Conservation (phyloP, 495 filamentous ascomycete genomes). For the Aspergillus baeticus region DNA sequence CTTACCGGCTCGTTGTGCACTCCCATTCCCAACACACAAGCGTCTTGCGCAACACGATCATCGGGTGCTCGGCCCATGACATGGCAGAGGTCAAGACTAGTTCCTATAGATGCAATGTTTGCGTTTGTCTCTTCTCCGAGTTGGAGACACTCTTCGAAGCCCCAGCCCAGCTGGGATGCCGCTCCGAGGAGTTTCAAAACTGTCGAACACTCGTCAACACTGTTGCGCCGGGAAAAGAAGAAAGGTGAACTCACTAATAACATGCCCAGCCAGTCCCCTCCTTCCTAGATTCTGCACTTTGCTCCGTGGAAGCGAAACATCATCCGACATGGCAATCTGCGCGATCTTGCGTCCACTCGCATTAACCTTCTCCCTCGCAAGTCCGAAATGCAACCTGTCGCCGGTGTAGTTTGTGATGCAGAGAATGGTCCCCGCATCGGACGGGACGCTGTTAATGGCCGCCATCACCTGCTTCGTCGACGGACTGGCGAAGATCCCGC, state of each 20-base stretch:
- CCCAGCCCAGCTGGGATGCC: background rate
- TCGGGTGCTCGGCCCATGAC: background rate
- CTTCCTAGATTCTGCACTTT: slow-evolving; percentile 1
- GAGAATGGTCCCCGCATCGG: background rate
- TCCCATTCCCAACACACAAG: too few species aligned
- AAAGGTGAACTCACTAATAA: background rate
- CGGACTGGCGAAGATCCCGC: background rate
- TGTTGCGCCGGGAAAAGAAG: background rate
- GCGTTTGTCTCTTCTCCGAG: background rate
- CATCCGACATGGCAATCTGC: background rate
- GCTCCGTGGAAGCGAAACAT: background rate
- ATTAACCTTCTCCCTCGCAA: background rate
- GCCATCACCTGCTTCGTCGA: slow-evolving; percentile 4
- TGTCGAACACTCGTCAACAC: background rate
- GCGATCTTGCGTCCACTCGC: background rate
- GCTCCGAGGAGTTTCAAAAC: slow-evolving; percentile 1
- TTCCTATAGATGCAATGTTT: slow-evolving; percentile 1
- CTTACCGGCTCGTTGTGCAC: too few species aligned
- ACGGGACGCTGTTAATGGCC: background rate
- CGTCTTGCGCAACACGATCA: background rate
- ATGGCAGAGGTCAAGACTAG: slow-evolving; percentile 1
- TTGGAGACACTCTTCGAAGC: background rate
- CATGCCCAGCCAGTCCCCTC: background rate
- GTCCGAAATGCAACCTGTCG: background rate
- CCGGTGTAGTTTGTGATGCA: slow-evolving; percentile 1